Base-by-base conservation (phyloP, 108 stramenopile species). In the Aureococcus anophagefferens region DNA sequence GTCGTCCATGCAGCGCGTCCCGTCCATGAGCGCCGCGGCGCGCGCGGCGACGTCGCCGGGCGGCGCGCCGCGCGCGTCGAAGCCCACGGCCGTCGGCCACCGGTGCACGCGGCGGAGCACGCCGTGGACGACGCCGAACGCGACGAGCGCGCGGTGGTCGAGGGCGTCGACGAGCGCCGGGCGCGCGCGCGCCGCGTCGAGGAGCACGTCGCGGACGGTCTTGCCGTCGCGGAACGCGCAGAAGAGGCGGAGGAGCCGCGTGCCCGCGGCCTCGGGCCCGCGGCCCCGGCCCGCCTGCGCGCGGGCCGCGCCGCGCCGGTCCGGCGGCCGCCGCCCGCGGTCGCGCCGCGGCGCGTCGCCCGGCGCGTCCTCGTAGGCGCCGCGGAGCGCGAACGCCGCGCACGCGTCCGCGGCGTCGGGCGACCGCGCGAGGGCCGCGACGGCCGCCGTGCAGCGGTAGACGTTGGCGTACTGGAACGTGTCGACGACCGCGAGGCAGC, bases 401-500 rank as follows among this genome's bases (percentile, higher is more conserved):
- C 66, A 66, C 5, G 18, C 36, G 3, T 35, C 66, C 18, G 11
- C 7, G 21, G 66, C 35, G 18, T 1, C 5, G 4, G 7, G 66
- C 36, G 36, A 35, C 34, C 5, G 5, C 18, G 66, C 36, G 21
- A 36, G 66, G 7, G 5, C 5, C 21, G 21, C 15, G 66, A 68
- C 36, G 17, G 5, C 4, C 30, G 1, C 76, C 28, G 89, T 92
- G 68, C 74, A 79, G 66, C 91, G 90, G 70, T 95, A 95, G 33
- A 90, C 81, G 81, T 95, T 95, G 46, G 89, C 76, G 79, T 92
- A 95, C 18, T 88, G 83, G 74, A 95, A 95, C 63, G 92, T 83
- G 68, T 92, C 91, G 0, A 92, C 88, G 33, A 91, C 74, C 29
- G 86, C 80, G 73, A 95, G 82, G 21, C 89, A 85, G 11, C 88